These are phyloP conservation scores for Uronychia binucleata DNA, from an alignment of 73 alveolate species.

Conservation along the genomic window DNA sequence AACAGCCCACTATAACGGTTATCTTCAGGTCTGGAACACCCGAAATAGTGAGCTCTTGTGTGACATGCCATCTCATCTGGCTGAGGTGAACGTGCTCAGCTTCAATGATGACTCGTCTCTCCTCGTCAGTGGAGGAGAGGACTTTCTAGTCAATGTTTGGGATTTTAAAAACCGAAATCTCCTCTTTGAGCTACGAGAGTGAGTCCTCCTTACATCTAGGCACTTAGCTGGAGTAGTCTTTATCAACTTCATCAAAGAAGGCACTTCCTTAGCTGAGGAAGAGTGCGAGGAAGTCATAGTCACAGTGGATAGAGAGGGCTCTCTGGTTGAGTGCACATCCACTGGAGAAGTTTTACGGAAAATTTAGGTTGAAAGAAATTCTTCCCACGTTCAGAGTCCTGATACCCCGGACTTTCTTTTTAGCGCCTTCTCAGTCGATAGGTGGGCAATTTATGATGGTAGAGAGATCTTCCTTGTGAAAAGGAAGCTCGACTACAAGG, in stretches of 20 bases:
- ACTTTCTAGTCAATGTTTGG: conserved; percentile 52
- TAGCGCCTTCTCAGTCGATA: neutral
- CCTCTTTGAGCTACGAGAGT: conserved; percentile 49
- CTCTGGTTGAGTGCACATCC: neutral
- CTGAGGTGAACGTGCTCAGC: conserved; percentile 39
- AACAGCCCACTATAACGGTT: conserved; percentile 36
- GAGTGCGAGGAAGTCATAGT: neutral
- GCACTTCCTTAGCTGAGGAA: neutral
- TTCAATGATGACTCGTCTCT: conserved; percentile 20
- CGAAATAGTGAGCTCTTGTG: conserved; percentile 2
- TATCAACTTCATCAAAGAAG: neutral
- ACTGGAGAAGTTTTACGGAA: neutral
- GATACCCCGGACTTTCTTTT: neutral
- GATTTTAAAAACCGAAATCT: conserved; percentile 10
- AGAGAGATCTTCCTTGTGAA: neutral
- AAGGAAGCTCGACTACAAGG: neutral
- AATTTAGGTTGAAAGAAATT: neutral
- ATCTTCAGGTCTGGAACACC: conserved; percentile 33
- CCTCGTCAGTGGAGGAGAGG: conserved; percentile 41
- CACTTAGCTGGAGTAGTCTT: neutral
- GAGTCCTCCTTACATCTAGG: too few relatives aligned
- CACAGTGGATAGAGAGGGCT: neutral
- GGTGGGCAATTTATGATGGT: neutral
- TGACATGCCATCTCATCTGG: conserved; percentile 44
- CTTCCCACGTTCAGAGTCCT: neutral